Percentiles rank a stretch among this genome's conserved stretches.
Evolutionary conservation across 2,329 filamentous ascomycete genomes (phyloP).

Genomic region (Septoria petroselini): DNA sequence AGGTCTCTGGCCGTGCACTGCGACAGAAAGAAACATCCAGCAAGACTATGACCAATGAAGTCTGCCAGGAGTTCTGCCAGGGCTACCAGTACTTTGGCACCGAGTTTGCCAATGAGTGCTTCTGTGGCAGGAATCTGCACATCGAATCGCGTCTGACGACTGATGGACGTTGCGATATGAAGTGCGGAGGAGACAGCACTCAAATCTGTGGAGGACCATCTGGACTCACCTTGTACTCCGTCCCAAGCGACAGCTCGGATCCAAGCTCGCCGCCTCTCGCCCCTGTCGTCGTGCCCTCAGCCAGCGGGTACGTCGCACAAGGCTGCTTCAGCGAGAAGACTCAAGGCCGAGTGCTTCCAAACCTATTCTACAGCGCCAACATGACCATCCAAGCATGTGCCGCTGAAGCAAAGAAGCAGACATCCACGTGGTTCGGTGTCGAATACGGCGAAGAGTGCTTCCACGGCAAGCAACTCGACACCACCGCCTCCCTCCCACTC

Average conservation of each 20-base stretch:
- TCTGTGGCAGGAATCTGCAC: slow-evolving; percentile 14
- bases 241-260: slow-evolving; percentile 6
- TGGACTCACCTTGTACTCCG: slow-evolving; percentile 7
- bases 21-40: too few relatives aligned
- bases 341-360: slow-evolving; percentile 27
- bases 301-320: slow-evolving; percentile 24
- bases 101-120: slow-evolving; percentile 40
- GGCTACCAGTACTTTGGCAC: slow-evolving; percentile 39
- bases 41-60: too few relatives aligned
- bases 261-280: slow-evolving; percentile 11
- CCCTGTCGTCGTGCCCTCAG: slow-evolving; percentile 16
- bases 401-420: slow-evolving; percentile 28
- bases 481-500: too few relatives aligned
- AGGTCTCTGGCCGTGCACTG: too few relatives aligned
- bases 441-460: slow-evolving; percentile 34
- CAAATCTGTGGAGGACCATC: slow-evolving; percentile 29
- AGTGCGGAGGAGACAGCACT: slow-evolving; percentile 26
- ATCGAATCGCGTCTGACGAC: slow-evolving; percentile 10
- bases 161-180: slow-evolving; percentile 26
- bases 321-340: slow-evolving; percentile 35
- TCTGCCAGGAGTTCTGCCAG: slow-evolving; percentile 30
- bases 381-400: slow-evolving; percentile 28
- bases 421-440: slow-evolving; percentile 30
- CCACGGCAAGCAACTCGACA: slow-evolving; percentile 4
- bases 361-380: slow-evolving; percentile 26